Percentiles rank a stretch among this genome's conserved stretches.
Evolutionary conservation across 495 filamentous ascomycete genomes (phyloP).

Genomic region (Aspergillus nidulans): DNA sequence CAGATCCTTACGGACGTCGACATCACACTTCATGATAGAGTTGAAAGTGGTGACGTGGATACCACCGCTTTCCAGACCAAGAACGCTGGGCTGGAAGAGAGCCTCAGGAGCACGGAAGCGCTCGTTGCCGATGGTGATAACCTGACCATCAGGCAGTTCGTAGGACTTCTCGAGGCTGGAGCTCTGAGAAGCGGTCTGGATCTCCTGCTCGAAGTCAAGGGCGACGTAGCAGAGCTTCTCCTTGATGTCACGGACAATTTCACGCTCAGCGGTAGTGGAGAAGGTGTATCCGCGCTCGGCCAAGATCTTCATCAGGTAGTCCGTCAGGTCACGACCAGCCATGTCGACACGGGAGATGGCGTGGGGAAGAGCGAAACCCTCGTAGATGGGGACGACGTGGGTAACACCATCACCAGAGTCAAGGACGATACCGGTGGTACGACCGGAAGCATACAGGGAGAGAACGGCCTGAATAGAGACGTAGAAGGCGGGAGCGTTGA

Average conservation of each 20-base stretch:
- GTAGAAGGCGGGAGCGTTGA: constrained; percentile 99
- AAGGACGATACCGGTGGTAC: constrained; percentile 99
- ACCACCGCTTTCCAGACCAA: constrained; percentile 96
- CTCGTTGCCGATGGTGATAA: constrained; percentile 99
- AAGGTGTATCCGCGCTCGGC: constrained; percentile 99
- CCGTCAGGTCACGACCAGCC: constrained; percentile 98
- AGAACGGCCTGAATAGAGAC: constrained; percentile 99
- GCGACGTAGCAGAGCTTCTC: constrained; percentile 99
- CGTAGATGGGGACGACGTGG: constrained; percentile 99
- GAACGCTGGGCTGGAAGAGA: constrained; percentile 97
- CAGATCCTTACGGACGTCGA: constrained; percentile 98
- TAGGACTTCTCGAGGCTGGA: constrained; percentile 99
- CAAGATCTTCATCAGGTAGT: constrained; percentile 99
- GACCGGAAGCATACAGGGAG: constrained; percentile 98
- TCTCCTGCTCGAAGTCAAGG: constrained; percentile 99
- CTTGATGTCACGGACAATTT: constrained; percentile 99
- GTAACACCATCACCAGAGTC: constrained; percentile 99
- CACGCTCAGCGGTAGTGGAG: constrained; percentile 99
- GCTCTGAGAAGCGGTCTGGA: constrained; percentile 97
- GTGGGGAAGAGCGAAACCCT: constrained; percentile 99
- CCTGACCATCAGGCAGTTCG: constrained; percentile 98
- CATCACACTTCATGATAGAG: constrained; percentile 99
- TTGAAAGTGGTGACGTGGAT: constrained; percentile 99
- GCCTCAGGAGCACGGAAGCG: constrained; percentile 99
- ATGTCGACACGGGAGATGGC: constrained; percentile 99